These are phyloP conservation scores for Pseudogymnoascus sp. DNA, from an alignment of 2,329 filamentous ascomycete species.

Conservation along the genomic window DNA sequence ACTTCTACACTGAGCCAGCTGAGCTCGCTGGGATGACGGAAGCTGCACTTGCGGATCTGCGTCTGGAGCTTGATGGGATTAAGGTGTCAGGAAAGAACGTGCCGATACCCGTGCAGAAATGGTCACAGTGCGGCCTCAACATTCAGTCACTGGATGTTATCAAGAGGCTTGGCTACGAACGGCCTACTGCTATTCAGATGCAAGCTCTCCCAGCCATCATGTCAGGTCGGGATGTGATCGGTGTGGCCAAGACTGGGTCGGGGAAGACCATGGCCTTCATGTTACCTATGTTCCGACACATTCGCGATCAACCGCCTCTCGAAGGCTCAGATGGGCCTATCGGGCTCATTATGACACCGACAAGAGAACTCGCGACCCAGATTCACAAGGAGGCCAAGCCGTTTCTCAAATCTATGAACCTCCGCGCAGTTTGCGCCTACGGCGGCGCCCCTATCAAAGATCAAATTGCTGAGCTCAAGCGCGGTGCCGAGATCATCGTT, in stretches of 20 bases:
- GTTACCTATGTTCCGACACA: constrained; percentile 95
- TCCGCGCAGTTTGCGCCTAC: constrained; percentile 86
- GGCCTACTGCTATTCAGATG: constrained; percentile 87
- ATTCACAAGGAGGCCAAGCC: constrained; percentile 93
- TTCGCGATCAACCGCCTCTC: constrained; percentile 82
- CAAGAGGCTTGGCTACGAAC: constrained; percentile 71
- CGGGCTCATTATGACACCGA: constrained; percentile 85
- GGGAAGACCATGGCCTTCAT: constrained; percentile 96
- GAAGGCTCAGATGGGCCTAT: constrained; percentile 82
- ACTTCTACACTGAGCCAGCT: constrained; percentile 86
- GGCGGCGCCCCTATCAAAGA: constrained; percentile 94
- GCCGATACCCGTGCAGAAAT: constrained; percentile 90
- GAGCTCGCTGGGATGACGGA: constrained; percentile 79
- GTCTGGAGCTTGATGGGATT: constrained; percentile 87
- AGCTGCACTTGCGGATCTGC: constrained; percentile 72
- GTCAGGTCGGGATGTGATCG: constrained; percentile 91
- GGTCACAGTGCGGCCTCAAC: constrained; percentile 89
- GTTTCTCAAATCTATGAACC: constrained; percentile 77
- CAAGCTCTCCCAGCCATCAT: constrained; percentile 93
- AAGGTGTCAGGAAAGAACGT: constrained; percentile 84
- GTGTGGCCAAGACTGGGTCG: constrained; percentile 94
- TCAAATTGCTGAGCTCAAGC: constrained; percentile 92
- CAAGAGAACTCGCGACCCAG: constrained; percentile 85
- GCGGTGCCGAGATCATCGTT: constrained; percentile 89
- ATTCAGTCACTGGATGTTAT: constrained; percentile 83